Evolutionary conservation across 2,329 filamentous ascomycete species (phyloP).

Genomic region (Dendryphion nanum): DNA sequence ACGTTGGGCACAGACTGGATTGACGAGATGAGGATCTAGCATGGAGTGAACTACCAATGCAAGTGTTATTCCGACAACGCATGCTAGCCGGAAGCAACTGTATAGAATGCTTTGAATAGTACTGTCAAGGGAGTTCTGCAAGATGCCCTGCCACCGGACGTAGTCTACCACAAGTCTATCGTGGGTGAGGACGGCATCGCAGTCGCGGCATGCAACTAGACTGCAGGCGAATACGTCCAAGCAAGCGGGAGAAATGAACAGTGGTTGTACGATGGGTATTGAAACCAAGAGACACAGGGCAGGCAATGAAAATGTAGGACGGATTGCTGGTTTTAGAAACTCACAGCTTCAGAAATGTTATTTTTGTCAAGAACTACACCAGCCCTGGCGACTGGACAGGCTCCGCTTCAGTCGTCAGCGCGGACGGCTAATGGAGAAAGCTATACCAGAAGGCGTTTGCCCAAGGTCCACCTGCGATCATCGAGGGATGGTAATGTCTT

Average conservation of each 20-base stretch:
- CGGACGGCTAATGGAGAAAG: constrained; percentile 35
- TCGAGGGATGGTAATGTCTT: constrained; percentile 39
- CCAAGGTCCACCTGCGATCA: constrained; percentile 28
- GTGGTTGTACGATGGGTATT: constrained; percentile 23
- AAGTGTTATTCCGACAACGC: constrained; percentile 37
- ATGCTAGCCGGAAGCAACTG: constrained; percentile 28
- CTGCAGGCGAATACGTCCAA: constrained; percentile 23
- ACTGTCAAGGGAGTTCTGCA: constrained; percentile 27
- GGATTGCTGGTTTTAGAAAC: constrained; percentile 38
- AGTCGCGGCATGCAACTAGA: constrained; percentile 20
- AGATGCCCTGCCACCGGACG: constrained; percentile 28
- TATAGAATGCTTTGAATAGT: constrained; percentile 28
- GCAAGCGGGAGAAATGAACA: constrained; percentile 29
- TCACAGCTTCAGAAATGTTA: constrained; percentile 34
- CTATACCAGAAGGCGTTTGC: constrained; percentile 28
- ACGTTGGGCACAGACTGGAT: constrained; percentile 23
- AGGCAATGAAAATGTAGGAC: constrained; percentile 16
- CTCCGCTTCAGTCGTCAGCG: constrained; percentile 29
- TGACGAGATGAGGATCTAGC: constrained; percentile 27
- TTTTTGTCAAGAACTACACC: constrained; percentile 27
- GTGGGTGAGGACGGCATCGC: constrained; percentile 18
- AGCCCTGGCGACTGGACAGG: constrained; percentile 34
- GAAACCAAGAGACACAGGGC: no score
- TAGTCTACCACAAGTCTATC: constrained; percentile 25
- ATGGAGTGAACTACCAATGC: constrained; percentile 27